A percentile compares a stretch with the other conserved stretches of the same genome.
Evolutionary conservation across 805 yeast genomes (phyloP).

Genomic region (Wickerhamiella parazyma): DNA sequence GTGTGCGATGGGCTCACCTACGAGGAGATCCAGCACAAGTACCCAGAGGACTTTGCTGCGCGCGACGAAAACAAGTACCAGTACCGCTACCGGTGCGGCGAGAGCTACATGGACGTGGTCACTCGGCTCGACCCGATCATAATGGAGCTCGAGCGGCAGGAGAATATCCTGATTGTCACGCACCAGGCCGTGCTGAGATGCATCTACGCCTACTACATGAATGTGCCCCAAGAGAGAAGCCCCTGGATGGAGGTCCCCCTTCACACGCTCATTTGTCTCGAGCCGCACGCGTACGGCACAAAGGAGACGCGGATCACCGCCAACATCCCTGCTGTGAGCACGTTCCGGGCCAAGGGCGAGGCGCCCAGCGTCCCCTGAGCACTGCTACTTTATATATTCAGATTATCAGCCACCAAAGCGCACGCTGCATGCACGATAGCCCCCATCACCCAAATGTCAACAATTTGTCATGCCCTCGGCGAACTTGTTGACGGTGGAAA

Average conservation of each 20-base stretch:
- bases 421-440: no score
- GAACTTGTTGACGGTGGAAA: conserved; percentile 4
- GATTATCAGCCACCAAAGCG: no score
- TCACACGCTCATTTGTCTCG: conserved; percentile 85
- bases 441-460: no score
- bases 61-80: conserved; percentile 93
- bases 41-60: conserved; percentile 91
- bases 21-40: conserved; percentile 70
- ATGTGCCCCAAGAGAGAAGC: conserved; percentile 90
- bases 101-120: conserved; percentile 89
- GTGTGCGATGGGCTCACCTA: conserved; percentile 95
- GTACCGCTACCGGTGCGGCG: conserved; percentile 94
- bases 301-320: conserved; percentile 83
- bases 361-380: background rate
- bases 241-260: conserved; percentile 99
- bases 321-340: conserved; percentile 93
- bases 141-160: conserved; percentile 96
- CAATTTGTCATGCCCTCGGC: conserved; percentile 4
- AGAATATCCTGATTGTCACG: conserved; percentile 85
- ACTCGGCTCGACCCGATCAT: conserved; percentile 91
- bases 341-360: conserved; percentile 92
- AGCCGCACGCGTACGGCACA: conserved; percentile 90
- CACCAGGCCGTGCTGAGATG: conserved; percentile 97
- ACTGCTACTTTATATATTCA: no score
- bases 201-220: conserved; percentile 95